Conservation (phyloP, 208 protist genomes). For the Naegleria fowleri region DNA sequence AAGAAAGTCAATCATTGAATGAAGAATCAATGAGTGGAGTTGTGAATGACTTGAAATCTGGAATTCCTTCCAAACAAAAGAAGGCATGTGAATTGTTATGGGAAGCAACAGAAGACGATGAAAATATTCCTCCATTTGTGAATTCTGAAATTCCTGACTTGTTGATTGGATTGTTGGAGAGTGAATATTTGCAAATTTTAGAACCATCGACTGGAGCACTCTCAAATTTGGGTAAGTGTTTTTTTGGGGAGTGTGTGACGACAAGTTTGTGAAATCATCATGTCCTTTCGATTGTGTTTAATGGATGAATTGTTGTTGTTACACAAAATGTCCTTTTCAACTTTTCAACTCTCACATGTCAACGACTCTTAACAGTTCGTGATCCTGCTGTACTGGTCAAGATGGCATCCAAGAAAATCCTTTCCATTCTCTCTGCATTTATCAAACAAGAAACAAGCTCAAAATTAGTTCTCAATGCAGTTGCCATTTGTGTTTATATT, state of each 20-base stretch:
- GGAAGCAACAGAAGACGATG: background rate
- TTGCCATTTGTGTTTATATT: background rate
- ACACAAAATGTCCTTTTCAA: too few relatives aligned
- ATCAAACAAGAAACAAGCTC: background rate
- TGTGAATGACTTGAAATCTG: background rate
- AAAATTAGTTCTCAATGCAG: background rate
- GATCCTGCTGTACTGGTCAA: background rate
- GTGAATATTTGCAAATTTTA: conserved; percentile 1
- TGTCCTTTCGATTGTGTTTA: too few relatives aligned
- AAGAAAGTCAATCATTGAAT: background rate
- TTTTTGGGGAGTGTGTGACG: too few relatives aligned
- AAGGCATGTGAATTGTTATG: background rate
- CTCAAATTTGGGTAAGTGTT: background rate
- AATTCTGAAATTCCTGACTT: background rate
- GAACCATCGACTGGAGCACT: background rate
- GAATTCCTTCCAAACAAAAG: background rate
- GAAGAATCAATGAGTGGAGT: background rate
- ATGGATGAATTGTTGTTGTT: too few relatives aligned
- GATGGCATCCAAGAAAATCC: background rate
- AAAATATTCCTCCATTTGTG: background rate
- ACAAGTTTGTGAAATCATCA: too few relatives aligned
- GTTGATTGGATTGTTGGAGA: background rate
- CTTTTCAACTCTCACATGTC: too few relatives aligned
- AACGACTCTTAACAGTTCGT: background rate
- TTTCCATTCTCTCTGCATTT: background rate